Conservation (phyloP, 2,329 filamentous ascomycete genomes). For the Alternaria viburni region DNA sequence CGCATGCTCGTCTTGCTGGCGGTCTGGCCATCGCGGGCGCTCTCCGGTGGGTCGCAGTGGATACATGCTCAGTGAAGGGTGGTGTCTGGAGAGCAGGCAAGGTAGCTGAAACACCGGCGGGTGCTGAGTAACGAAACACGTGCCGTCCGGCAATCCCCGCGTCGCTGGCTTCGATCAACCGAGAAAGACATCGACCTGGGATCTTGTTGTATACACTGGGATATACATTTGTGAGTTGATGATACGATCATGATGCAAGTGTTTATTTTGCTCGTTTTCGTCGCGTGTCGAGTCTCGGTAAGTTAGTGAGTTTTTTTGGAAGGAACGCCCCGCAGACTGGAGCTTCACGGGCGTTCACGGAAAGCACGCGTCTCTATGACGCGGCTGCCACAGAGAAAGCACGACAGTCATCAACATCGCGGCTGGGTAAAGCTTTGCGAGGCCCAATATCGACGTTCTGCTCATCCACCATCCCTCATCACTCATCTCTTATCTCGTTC, state of each 20-base stretch:
- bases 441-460: background rate
- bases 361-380: background rate
- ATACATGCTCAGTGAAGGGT: slow-evolving; percentile 3
- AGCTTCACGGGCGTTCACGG: background rate
- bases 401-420: background rate
- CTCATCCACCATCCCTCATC: background rate
- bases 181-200: background rate
- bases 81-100: background rate
- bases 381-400: background rate
- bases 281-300: background rate
- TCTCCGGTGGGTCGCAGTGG: slow-evolving; percentile 1
- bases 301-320: background rate
- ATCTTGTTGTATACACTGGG: background rate
- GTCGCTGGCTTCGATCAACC: background rate
- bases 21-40: slow-evolving; percentile 7
- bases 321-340: background rate
- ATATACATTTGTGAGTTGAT: background rate
- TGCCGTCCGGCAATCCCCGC: background rate
- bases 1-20: slow-evolving; percentile 8
- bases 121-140: slow-evolving; percentile 5
- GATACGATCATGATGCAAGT: background rate
- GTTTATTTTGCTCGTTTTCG: background rate
- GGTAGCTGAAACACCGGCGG: background rate
- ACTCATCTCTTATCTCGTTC: background rate
- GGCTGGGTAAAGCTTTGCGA: background rate